A percentile compares a stretch with the other conserved stretches of the same genome.
Conservation (phyloP, 2,329 filamentous ascomycete genomes). For the Paraphoma chrysanthemicola region DNA sequence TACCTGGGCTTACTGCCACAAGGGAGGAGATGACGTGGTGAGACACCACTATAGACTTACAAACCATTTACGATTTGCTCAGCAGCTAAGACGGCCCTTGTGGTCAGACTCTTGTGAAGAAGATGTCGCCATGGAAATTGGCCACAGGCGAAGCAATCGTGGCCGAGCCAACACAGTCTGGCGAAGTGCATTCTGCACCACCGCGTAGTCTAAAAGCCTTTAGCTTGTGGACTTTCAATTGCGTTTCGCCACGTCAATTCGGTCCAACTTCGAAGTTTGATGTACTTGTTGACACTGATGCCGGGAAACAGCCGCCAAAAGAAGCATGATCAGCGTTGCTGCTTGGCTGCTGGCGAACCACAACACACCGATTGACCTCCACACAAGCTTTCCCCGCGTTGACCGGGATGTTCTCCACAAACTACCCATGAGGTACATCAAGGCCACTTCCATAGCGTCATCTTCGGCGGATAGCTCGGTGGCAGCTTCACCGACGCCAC, state of each 20-base stretch:
- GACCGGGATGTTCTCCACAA: constrained; percentile 4
- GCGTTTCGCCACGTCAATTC: too few relatives aligned
- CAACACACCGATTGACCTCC: not conserved
- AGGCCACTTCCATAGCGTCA: constrained; percentile 5
- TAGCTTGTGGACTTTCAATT: too few relatives aligned
- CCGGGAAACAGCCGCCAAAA: not conserved
- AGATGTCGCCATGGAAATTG: too few relatives aligned
- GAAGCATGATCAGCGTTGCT: not conserved
- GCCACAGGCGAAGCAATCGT: too few relatives aligned
- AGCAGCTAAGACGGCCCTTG: too few relatives aligned
- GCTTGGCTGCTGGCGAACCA: not conserved
- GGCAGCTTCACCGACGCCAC: not conserved
- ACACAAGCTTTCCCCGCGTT: constrained; percentile 14
- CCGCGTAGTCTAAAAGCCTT: too few relatives aligned
- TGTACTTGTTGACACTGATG: not conserved
- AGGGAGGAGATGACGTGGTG: constrained; percentile 13
- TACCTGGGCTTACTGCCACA: constrained; percentile 63
- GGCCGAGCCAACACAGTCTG: too few relatives aligned
- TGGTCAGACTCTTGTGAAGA: too few relatives aligned
- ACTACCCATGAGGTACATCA: not conserved
- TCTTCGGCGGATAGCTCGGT: constrained; percentile 8
- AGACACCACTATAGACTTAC: not conserved
- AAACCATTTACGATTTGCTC: too few relatives aligned
- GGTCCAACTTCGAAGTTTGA: too few relatives aligned
- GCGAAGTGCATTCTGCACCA: too few relatives aligned